phyloP scores from a whole-genome alignment of 192 early-diverging fungal genomes.

The Lobosporangium transversale region DNA sequence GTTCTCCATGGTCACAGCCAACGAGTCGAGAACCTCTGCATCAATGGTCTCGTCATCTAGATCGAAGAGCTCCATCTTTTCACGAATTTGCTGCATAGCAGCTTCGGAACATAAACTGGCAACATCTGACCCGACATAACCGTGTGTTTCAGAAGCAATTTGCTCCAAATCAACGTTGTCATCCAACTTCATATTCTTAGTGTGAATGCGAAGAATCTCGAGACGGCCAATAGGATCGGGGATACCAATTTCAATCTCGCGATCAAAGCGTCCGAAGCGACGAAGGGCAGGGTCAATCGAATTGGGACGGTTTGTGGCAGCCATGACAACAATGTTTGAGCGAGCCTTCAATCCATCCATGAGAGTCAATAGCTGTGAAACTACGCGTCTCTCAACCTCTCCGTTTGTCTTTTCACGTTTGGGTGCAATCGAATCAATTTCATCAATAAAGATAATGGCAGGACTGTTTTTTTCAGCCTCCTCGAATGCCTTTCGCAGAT shows the following conservation, averaged over 20 bases:
- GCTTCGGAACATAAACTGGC: constrained; percentile 98
- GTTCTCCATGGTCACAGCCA: constrained; percentile 98
- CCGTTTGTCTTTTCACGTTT: constrained; percentile 99
- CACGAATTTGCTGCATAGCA: constrained; percentile 99
- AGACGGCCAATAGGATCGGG: constrained; percentile 97
- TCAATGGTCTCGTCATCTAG: constrained; percentile 98
- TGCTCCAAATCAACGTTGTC: constrained; percentile 98
- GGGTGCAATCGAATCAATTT: constrained; percentile 98
- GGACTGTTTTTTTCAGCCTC: constrained; percentile 98
- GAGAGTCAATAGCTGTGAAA: constrained; percentile 96
- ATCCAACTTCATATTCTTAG: constrained; percentile 98
- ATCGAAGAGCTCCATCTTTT: constrained; percentile 99
- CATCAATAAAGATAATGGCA: constrained; percentile 98
- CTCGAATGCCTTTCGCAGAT: constrained; percentile 98
- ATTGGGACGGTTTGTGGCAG: constrained; percentile 99
- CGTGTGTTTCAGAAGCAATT: constrained; percentile 97
- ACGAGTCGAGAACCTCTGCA: constrained; percentile 92
- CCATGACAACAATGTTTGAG: constrained; percentile 98
- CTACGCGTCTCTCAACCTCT: constrained; percentile 98
- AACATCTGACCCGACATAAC: constrained; percentile 97
- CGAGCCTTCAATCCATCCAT: constrained; percentile 99
- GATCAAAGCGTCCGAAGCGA: constrained; percentile 99
- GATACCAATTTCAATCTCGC: constrained; percentile 99
- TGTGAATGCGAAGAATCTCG: constrained; percentile 99
- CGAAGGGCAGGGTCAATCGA: constrained; percentile 97